Conservation (phyloP, 805 yeast genomes). For the Candida patagonica region DNA sequence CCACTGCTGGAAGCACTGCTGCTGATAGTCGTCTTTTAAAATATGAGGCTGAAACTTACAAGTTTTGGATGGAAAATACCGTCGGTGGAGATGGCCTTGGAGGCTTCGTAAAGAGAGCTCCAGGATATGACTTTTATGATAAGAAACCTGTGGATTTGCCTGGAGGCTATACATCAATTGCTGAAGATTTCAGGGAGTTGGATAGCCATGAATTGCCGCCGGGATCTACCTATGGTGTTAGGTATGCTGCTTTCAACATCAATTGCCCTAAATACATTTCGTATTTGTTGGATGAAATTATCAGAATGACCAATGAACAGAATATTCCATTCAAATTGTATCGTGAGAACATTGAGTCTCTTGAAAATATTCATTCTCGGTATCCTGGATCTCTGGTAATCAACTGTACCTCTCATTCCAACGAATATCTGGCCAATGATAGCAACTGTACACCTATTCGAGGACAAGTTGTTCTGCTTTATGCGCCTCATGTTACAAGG, state of each 20-base stretch:
- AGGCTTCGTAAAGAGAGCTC: neutral
- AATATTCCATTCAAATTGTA: neutral
- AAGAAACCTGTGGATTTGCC: neutral
- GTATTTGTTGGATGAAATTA: neutral
- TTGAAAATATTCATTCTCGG: neutral
- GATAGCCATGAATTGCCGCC: neutral
- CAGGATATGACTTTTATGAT: constrained; percentile 2
- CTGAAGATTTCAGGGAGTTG: neutral
- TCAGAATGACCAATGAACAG: neutral
- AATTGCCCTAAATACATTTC: constrained; percentile 2
- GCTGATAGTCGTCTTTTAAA: neutral
- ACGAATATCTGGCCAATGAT: neutral
- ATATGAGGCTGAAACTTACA: neutral
- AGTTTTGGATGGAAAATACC: neutral
- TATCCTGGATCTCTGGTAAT: neutral
- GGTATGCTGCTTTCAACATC: constrained; percentile 2
- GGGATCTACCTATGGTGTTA: constrained; percentile 1
- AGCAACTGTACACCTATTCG: constrained; percentile 1
- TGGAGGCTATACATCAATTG: neutral
- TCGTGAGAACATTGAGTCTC: neutral
- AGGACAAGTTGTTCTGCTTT: constrained; percentile 3
- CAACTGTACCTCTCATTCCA: neutral
- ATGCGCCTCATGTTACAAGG: constrained; percentile 2
- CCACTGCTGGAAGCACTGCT: neutral
- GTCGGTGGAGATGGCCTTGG: neutral